A percentile compares a stretch with the other conserved stretches of the same genome.
Conservation (phyloP, 164 flowering plant species). For the Annona squamosa region DNA sequence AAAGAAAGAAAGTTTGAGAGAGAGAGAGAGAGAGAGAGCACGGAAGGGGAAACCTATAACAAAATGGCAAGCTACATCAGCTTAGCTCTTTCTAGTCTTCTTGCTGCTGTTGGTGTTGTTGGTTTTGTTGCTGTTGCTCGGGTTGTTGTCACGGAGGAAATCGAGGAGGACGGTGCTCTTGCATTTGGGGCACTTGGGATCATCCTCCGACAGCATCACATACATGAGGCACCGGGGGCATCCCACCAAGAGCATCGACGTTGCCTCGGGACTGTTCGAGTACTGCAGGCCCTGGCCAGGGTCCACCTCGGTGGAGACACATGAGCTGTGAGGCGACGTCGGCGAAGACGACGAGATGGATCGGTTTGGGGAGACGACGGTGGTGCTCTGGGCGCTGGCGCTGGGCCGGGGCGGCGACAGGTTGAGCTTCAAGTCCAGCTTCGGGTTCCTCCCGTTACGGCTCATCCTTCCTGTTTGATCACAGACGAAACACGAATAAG, state of each 20-base stretch:
- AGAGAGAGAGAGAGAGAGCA: background rate
- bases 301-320: conserved; percentile 24
- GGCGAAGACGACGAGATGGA: conserved; percentile 26
- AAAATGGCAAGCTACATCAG: background rate
- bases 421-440: conserved; percentile 76
- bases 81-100: conserved; percentile 1
- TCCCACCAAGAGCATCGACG: conserved; percentile 76
- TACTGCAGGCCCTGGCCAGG: conserved; percentile 14
- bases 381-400: no score
- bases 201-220: conserved; percentile 72
- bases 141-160: conserved; percentile 32
- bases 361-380: background rate
- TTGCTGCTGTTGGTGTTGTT: conserved; percentile 1
- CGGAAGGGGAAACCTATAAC: background rate
- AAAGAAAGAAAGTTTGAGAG: background rate
- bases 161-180: conserved; percentile 81
- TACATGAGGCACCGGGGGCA: conserved; percentile 86
- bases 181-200: conserved; percentile 87
- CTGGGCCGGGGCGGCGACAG: conserved; percentile 45
- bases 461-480: conserved; percentile 6
- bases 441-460: conserved; percentile 34
- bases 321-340: conserved; percentile 70
- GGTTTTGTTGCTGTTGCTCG: conserved; percentile 2
- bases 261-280: conserved; percentile 51
- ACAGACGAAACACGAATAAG: background rate